Evolutionary conservation across 768 basidiomycete genomes (phyloP).

Genomic region (Nidularia pulvinata): DNA sequence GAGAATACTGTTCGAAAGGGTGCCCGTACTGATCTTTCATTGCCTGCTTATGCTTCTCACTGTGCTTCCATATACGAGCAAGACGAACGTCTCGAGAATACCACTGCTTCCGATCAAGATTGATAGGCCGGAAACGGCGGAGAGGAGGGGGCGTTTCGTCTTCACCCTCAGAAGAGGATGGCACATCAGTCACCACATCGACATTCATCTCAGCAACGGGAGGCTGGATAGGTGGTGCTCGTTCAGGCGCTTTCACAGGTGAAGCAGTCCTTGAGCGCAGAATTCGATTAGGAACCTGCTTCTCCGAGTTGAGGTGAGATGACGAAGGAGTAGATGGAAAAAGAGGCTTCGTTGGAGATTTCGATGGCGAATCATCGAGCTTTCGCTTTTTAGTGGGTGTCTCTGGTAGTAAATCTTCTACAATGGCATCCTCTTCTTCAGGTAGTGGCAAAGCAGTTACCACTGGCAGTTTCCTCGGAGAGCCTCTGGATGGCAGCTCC

Average conservation of each 20-base stretch:
- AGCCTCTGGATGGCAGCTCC: not conserved
- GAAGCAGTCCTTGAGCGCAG: too few relatives aligned
- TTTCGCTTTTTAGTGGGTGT: constrained; percentile 6
- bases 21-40: not conserved
- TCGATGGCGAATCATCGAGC: not conserved
- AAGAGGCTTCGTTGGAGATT: too few relatives aligned
- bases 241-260: too few relatives aligned
- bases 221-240: not conserved
- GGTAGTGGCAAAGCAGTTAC: not conserved
- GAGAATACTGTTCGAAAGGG: too few relatives aligned
- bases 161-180: constrained; percentile 1
- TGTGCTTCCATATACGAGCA: constrained; percentile 21
- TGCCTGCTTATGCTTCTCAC: constrained; percentile 24
- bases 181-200: not conserved
- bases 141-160: not conserved
- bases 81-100: constrained; percentile 5
- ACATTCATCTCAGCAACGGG: not conserved
- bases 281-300: too few relatives aligned
- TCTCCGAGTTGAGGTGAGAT: too few relatives aligned
- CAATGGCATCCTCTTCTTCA: not conserved
- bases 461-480: constrained; percentile 2
- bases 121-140: constrained; percentile 6
- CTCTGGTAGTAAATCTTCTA: constrained; percentile 1
- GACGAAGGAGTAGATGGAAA: too few relatives aligned
- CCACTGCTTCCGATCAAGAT: constrained; percentile 7